Percentiles rank a stretch among this genome's conserved stretches.
phyloP scores from a whole-genome alignment of 1,139 yeast species.

The Debaryomycetaceae sp. region DNA sequence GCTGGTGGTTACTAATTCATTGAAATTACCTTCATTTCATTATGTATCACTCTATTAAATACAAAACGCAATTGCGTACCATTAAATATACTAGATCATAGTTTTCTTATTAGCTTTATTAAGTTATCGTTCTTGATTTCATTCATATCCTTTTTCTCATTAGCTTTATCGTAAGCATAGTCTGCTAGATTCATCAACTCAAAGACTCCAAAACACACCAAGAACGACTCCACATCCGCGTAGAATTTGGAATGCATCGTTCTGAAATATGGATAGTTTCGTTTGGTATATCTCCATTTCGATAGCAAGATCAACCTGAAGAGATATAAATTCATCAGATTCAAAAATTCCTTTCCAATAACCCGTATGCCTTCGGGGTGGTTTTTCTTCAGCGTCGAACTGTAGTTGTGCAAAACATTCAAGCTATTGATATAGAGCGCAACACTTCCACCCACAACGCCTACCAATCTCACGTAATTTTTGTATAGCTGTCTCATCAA shows the following conservation, averaged over 20 bases:
- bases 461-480: conserved; percentile 33
- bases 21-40: neutral
- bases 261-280: conserved; percentile 34
- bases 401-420: conserved; percentile 23
- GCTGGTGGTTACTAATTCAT: conserved; percentile 29
- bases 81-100: conserved; percentile 14
- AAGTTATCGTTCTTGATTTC: conserved; percentile 17
- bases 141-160: conserved; percentile 9
- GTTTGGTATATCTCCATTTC: conserved; percentile 43
- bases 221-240: conserved; percentile 32
- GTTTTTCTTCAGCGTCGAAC: conserved; percentile 15
- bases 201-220: conserved; percentile 39
- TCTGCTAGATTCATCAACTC: conserved; percentile 40
- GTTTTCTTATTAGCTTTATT: conserved; percentile 16
- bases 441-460: conserved; percentile 31
- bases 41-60: neutral
- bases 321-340: conserved; percentile 32
- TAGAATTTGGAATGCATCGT: conserved; percentile 23
- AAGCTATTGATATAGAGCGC: conserved; percentile 26
- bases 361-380: conserved; percentile 19
- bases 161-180: conserved; percentile 17
- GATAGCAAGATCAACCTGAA: conserved; percentile 34
- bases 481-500: conserved; percentile 17
- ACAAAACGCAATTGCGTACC: conserved; percentile 2
- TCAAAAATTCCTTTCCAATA: conserved; percentile 25